Conservation (phyloP, 495 filamentous ascomycete genomes). For the Podospora anserina region DNA sequence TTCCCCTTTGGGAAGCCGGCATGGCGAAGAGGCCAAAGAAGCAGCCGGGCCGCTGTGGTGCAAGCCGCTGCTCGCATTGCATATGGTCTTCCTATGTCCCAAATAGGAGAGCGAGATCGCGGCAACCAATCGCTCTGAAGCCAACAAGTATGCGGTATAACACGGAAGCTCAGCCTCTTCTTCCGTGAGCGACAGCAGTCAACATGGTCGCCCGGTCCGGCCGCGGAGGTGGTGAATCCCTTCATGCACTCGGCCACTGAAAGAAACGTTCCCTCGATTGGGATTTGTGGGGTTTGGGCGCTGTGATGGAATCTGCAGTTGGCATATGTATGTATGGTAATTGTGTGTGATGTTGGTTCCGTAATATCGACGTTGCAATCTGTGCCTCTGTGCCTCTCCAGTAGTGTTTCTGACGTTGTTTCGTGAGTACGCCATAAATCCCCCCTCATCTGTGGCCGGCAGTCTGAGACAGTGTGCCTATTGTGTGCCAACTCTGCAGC, state of each 20-base stretch:
- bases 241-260: neutral
- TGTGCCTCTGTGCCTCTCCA: neutral
- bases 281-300: neutral
- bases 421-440: neutral
- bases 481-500: neutral
- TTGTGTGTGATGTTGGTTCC: neutral
- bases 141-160: neutral
- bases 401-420: conserved; percentile 2
- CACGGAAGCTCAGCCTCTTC: neutral
- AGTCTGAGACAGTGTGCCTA: neutral
- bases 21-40: neutral
- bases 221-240: neutral
- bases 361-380: neutral
- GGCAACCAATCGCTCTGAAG: neutral
- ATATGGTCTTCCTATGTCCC: neutral
- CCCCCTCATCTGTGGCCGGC: neutral
- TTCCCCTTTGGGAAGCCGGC: neutral
- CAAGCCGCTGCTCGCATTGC: neutral
- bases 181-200: neutral
- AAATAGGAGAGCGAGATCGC: neutral
- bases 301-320: neutral
- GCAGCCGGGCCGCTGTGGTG: neutral
- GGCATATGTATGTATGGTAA: neutral
- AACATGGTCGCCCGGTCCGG: neutral
- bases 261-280: neutral